Percentiles rank a stretch among this genome's conserved stretches.
Evolutionary conservation across 2,329 filamentous ascomycete genomes (phyloP).

Genomic region (Fusarium nanum): DNA sequence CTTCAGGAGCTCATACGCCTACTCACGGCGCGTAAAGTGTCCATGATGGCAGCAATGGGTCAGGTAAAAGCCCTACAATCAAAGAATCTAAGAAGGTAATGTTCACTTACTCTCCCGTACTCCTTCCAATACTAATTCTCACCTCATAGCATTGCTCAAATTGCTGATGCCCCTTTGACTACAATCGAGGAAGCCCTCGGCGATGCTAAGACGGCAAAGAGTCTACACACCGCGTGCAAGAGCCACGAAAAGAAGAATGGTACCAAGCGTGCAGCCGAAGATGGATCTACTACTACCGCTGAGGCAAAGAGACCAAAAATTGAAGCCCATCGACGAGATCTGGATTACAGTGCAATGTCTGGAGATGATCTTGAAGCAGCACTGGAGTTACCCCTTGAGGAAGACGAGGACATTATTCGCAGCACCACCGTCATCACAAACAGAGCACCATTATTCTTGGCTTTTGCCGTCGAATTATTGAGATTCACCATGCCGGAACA

Average conservation of each 20-base stretch:
- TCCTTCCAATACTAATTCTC: slow-evolving; percentile 1
- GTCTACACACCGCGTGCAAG: slow-evolving; percentile 66
- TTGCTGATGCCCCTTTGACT: slow-evolving; percentile 61
- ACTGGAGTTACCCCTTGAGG: slow-evolving; percentile 67
- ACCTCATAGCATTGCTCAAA: slow-evolving; percentile 62
- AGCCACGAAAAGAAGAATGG: slow-evolving; percentile 58
- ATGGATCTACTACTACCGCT: slow-evolving; percentile 9
- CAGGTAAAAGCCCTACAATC: slow-evolving; percentile 68
- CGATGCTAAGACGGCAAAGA: slow-evolving; percentile 60
- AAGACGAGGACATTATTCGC: slow-evolving; percentile 69
- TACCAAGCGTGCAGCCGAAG: slow-evolving; percentile 49
- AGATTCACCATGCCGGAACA: slow-evolving; percentile 88
- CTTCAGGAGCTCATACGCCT: slow-evolving; percentile 71
- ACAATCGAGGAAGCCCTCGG: slow-evolving; percentile 60
- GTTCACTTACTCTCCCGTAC: accelerated
- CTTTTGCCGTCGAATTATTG: slow-evolving; percentile 79
- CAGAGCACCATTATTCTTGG: slow-evolving; percentile 82
- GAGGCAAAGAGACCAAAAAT: slow-evolving; percentile 50
- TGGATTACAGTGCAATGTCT: slow-evolving; percentile 56
- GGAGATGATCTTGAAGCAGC: slow-evolving; percentile 72
- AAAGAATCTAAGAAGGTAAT: slow-evolving; percentile 66
- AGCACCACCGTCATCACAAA: slow-evolving; percentile 75
- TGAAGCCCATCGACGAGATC: slow-evolving; percentile 50
- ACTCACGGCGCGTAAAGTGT: slow-evolving; percentile 67
- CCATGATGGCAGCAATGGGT: slow-evolving; percentile 69